Base-by-base conservation (phyloP, 176 grass and related monocot genomes). In the Chrysopogon serrulatus region DNA sequence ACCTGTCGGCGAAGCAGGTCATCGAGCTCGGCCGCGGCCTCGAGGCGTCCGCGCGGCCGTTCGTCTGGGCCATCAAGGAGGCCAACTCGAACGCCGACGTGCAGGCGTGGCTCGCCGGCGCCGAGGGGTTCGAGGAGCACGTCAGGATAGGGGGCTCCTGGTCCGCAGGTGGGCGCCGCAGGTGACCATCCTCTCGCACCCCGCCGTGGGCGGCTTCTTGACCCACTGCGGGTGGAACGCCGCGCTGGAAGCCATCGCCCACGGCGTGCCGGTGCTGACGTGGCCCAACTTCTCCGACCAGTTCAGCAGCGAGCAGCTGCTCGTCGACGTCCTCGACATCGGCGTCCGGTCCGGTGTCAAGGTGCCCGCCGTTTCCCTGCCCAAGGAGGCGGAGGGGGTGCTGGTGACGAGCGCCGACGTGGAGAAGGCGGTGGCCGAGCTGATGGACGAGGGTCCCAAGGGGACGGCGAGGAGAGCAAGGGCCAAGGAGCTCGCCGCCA, bases 201-300 rank as follows among this genome's bases (percentile, higher is more conserved):
- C 54, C 3, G 76, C 83, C 0, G 71, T 87, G 17, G 80, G 92
- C 43, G 86, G 89, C 1, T 94, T 91, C 63, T 64, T 91, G 65
- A 89, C 80, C 3, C 92, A 87, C 70, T 94, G 92, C 53, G 92
- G 92, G 16, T 94, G 92, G 86, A 94, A 94, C 76, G 85, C 86
- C 16, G 84, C 61, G 53, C n/a, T 82, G 10, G 92, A 94, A 54
- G 80, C 89, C 27, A 18, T 94, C 35, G 63, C 79, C 23, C 68
- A 71, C 53, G 92, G 86, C 62, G 83, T 91, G 68, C 92, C 89
- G 4, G 40, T 83, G 76, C 76, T 91, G n/a, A 94, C 89, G 37
- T 89, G 92, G 89, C 92, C 88, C 27, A 40, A n/a, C 39, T 74
- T 87, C 64, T 45, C 78, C 17, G 89, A 91, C 53, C 92, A 89